Base-by-base conservation (phyloP, 2,329 filamentous ascomycete genomes). In the Nothophoma quercina region DNA sequence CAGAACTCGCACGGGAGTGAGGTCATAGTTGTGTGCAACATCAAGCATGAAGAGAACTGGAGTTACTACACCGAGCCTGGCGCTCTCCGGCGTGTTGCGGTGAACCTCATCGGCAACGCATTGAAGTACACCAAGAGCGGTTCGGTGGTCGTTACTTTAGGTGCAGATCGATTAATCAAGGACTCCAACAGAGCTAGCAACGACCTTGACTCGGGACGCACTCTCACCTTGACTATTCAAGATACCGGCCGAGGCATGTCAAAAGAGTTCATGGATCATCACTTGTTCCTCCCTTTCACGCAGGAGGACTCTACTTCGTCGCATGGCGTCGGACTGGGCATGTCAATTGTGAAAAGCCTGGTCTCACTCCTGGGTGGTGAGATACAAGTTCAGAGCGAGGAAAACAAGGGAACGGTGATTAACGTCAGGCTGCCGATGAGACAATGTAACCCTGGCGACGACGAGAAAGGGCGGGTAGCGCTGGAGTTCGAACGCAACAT, bases 221-320 rank as follows among this genome's bases (percentile, higher is more conserved):
- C 49, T 3, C n/a, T 52, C 3, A 46, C 21, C 30, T 46, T 85
- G 16, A 54, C 46, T 10, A 53, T 66, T 13, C 28, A 44, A 23
- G 64, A 67, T 38, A 59, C 63, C 2, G 64, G 64, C 3, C 56
- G 38, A 21, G 64, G 64, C 13, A 67, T 67, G 55, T 55, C 50
- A 4, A 22, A 42, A 21, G 56, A 62, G 6, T 67, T 59, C 26
- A 44, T 65, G 19, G 23, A 60, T 45, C 36, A 51, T 19, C 42
- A 55, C 5, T 43, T 66, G 3, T 66, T 57, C 23, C 50, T 52
- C 2, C 61, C 64, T 0, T 67, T 67, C 30, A 51, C 56, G 7
- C 64, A 67, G 23, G 64, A 64, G 29, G 55, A 64, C 18, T 23
- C 49, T 5, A 47, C 53, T 15, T 48, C 62, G n/a, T 35, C 47